These are phyloP conservation scores for Capsella rubella DNA, from an alignment of 441 rosid genomes.

Conservation along the genomic window DNA sequence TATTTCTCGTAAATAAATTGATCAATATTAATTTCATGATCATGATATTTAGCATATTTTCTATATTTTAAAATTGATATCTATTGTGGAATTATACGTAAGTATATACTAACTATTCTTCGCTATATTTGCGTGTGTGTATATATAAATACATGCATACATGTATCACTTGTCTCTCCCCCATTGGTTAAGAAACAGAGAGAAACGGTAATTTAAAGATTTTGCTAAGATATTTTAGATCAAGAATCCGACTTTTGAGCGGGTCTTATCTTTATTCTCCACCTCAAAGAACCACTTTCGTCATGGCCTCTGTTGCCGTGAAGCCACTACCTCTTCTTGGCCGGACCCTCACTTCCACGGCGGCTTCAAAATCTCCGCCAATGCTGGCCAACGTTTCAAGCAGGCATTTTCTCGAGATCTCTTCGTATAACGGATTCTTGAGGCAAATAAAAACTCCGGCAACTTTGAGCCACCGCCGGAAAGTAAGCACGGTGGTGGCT, in stretches of 20 bases:
- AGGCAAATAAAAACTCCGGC: not conserved
- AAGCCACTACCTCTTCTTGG: constrained; percentile 24
- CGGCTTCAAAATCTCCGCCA: constrained; percentile 4
- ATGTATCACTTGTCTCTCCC: constrained; percentile 23
- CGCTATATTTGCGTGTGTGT: not conserved
- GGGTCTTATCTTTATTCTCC: constrained; percentile 38
- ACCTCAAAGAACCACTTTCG: constrained; percentile 17
- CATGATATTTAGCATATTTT: not conserved
- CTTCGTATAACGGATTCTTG: not conserved
- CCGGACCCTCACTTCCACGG: constrained; percentile 1
- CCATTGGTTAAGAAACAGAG: constrained; percentile 32
- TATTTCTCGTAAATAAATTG: no score
- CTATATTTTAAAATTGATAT: not conserved
- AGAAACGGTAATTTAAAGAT: constrained; percentile 22
- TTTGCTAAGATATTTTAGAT: constrained; percentile 32
- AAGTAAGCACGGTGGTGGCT: constrained; percentile 43
- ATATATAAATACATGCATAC: constrained; percentile 1
- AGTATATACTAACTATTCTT: constrained; percentile 10
- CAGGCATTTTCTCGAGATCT: constrained; percentile 16
- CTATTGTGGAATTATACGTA: constrained; percentile 17
- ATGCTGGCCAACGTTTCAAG: constrained; percentile 21
- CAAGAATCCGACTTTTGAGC: constrained; percentile 12
- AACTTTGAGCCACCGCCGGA: constrained; percentile 33
- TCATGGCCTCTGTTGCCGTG: constrained; percentile 41
- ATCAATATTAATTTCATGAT: not conserved